Evolutionary conservation across 257 asterid species (phyloP).

Genomic region (Solanum peruvianum): DNA sequence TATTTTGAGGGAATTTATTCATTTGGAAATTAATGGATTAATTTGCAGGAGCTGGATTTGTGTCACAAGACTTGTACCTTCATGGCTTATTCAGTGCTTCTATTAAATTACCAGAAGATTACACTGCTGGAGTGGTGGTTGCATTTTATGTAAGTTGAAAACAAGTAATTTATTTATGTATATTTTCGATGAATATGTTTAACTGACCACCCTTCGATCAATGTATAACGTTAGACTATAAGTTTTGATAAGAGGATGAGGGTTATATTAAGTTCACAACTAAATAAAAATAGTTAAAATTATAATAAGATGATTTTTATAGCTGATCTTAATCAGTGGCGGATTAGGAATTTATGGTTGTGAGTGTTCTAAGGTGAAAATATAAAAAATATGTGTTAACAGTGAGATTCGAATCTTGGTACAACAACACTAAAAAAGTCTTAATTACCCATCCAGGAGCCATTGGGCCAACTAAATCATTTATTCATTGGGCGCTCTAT

Average conservation of each 20-base stretch:
- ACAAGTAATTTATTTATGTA: not conserved
- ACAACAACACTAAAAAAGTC: too few relatives aligned
- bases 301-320: not conserved
- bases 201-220: not conserved
- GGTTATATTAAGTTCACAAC: not conserved
- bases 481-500: too few relatives aligned
- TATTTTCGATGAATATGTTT: not conserved
- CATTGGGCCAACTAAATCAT: too few relatives aligned
- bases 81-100: conserved; percentile 88
- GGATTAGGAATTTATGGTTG: too few relatives aligned
- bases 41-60: conserved; percentile 72
- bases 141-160: conserved; percentile 76
- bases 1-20: not conserved
- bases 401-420: too few relatives aligned
- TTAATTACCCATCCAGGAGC: too few relatives aligned
- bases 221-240: not conserved
- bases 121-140: conserved; percentile 91
- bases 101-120: conserved; percentile 77
- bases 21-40: not conserved
- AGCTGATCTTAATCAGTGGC: not conserved
- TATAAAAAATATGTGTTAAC: too few relatives aligned
- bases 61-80: conserved; percentile 74
- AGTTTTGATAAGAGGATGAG: not conserved
- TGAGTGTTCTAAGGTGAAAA: too few relatives aligned
- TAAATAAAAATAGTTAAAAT: not conserved